A percentile compares a stretch with the other conserved stretches of the same genome.
These are phyloP conservation scores for Toxicodendron radicans DNA, from an alignment of 345 rosid genomes.

Conservation along the genomic window DNA sequence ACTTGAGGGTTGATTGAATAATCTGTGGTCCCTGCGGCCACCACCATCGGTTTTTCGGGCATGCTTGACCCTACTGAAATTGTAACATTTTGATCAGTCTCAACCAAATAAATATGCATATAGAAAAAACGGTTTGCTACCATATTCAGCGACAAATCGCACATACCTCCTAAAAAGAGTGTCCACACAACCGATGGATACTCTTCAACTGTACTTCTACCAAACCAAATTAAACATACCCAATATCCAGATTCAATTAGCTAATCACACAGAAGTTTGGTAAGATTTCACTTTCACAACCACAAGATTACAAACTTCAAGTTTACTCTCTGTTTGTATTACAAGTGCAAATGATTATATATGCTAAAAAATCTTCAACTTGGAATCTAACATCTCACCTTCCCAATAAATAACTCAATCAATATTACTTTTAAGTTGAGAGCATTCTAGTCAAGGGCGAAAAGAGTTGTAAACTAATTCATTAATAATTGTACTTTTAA, in stretches of 20 bases:
- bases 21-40: constrained; percentile 36
- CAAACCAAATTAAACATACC: constrained; percentile 4
- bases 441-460: background rate
- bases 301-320: background rate
- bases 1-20: constrained; percentile 36
- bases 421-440: background rate
- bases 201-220: background rate
- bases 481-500: background rate
- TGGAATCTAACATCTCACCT: background rate
- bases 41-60: constrained; percentile 51
- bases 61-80: constrained; percentile 41
- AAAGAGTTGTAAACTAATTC: background rate
- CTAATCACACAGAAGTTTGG: constrained; percentile 19
- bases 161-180: constrained; percentile 20
- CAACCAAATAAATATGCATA: constrained; percentile 7
- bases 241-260: too few species aligned
- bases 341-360: background rate
- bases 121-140: background rate
- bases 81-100: constrained; percentile 18
- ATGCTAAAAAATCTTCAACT: background rate
- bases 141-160: constrained; percentile 6
- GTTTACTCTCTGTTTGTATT: background rate
- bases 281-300: constrained; percentile 22
- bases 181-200: constrained; percentile 23
- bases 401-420: background rate